phyloP scores from a whole-genome alignment of 495 filamentous ascomycete species.

The Aspergillus baeticus region DNA sequence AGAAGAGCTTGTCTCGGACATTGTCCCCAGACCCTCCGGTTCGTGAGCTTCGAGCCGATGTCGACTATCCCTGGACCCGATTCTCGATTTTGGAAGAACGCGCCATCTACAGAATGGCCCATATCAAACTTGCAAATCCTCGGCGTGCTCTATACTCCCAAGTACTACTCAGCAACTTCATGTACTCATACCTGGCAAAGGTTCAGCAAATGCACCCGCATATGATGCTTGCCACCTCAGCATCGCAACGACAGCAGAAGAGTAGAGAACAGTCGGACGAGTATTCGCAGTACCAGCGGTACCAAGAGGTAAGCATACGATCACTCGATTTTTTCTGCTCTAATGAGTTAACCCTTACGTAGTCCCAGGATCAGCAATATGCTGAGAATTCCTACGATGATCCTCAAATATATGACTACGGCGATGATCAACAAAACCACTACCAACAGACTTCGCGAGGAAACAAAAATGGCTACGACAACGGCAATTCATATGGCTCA shows the following conservation, averaged over 20 bases:
- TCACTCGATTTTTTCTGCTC: background rate
- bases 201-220: conserved; percentile 98
- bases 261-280: conserved; percentile 66
- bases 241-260: conserved; percentile 59
- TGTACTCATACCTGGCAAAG: conserved; percentile 99
- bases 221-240: conserved; percentile 67
- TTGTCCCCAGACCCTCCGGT: conserved; percentile 79
- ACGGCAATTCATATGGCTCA: conserved; percentile 42
- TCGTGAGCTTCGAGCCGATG: conserved; percentile 71
- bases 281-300: conserved; percentile 60
- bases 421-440: conserved; percentile 49
- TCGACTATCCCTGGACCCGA: conserved; percentile 93
- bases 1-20: conserved; percentile 73
- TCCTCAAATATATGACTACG: conserved; percentile 57
- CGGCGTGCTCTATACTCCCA: conserved; percentile 90
- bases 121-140: conserved; percentile 98
- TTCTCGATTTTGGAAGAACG: conserved; percentile 96
- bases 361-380: conserved; percentile 55
- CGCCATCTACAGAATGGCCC: conserved; percentile 97
- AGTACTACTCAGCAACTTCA: conserved; percentile 97
- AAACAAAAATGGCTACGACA: conserved; percentile 49
- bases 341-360: conserved; percentile 18
- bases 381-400: conserved; percentile 55
- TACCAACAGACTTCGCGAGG: conserved; percentile 53
- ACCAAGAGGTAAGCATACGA: conserved; percentile 56